Percentiles rank a stretch among this genome's conserved stretches.
Evolutionary conservation across 1,139 yeast genomes (phyloP).

Genomic region (Geotrichum reessii): DNA sequence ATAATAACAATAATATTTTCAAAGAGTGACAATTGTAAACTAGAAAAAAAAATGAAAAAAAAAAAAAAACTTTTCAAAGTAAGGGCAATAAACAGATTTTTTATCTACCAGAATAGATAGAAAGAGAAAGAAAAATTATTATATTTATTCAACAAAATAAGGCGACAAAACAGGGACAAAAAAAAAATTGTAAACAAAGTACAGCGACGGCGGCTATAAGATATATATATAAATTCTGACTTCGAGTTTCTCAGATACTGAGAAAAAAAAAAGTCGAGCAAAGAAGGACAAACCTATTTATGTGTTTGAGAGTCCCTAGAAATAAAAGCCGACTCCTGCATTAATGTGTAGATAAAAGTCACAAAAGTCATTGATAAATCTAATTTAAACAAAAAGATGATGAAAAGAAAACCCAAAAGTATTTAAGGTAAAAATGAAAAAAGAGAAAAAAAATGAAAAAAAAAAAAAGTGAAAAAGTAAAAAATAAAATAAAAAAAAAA

Average conservation of each 20-base stretch:
- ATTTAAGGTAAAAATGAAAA: too few relatives aligned
- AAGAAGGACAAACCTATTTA: background rate
- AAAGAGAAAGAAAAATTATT: background rate
- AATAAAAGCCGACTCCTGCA: background rate
- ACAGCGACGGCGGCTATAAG: background rate
- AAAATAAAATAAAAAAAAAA: too few relatives aligned
- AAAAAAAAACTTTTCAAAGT: background rate
- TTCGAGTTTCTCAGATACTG: background rate
- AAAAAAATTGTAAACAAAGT: background rate
- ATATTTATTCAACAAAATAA: background rate
- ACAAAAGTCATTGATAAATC: background rate
- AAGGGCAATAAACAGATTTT: too few relatives aligned
- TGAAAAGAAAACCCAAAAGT: too few relatives aligned
- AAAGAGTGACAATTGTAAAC: background rate
- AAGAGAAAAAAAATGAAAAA: background rate
- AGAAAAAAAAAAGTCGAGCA: background rate
- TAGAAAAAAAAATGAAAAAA: background rate
- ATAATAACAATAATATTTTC: background rate
- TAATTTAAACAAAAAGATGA: background rate
- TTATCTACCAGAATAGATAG: background rate
- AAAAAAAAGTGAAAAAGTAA: too few relatives aligned
- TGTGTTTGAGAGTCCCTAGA: background rate
- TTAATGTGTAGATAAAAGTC: background rate
- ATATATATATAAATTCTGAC: background rate
- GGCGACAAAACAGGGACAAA: background rate